Evolutionary conservation across 1,139 yeast genomes (phyloP).

Genomic region (Diutina neorugosa): DNA sequence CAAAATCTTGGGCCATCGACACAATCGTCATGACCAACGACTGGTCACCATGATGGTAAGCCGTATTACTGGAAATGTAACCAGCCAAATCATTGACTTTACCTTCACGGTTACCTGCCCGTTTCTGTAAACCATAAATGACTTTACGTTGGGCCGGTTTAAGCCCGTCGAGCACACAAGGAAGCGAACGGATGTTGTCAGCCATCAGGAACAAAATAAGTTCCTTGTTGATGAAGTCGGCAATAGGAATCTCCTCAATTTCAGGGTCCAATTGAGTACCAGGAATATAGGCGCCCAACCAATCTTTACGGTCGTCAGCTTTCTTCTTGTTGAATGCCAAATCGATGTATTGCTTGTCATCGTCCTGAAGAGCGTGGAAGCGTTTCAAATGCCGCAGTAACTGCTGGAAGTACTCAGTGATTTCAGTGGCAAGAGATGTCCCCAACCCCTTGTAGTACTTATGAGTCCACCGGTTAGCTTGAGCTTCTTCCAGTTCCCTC

Average conservation of each 20-base stretch:
- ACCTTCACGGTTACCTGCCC: slow-evolving; percentile 65
- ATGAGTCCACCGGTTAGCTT: slow-evolving; percentile 70
- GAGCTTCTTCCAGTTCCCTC: slow-evolving; percentile 72
- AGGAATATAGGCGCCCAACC: slow-evolving; percentile 83
- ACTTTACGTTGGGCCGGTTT: slow-evolving; percentile 98
- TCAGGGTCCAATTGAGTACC: slow-evolving; percentile 91
- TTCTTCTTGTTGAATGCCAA: slow-evolving; percentile 90
- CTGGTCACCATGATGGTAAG: slow-evolving; percentile 92
- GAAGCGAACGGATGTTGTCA: slow-evolving; percentile 91
- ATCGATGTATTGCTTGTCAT: slow-evolving; percentile 75
- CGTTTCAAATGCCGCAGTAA: slow-evolving; percentile 78
- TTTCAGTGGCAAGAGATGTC: slow-evolving; percentile 75
- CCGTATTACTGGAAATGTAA: slow-evolving; percentile 79
- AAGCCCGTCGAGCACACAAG: slow-evolving; percentile 87
- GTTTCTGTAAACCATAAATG: slow-evolving; percentile 75
- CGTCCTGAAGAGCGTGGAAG: slow-evolving; percentile 72
- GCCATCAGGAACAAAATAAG: slow-evolving; percentile 93
- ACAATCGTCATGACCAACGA: slow-evolving; percentile 83
- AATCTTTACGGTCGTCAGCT: slow-evolving; percentile 95
- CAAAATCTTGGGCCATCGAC: slow-evolving; percentile 89
- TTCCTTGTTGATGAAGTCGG: slow-evolving; percentile 92
- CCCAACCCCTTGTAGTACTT: slow-evolving; percentile 99
- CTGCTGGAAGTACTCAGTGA: slow-evolving; percentile 80
- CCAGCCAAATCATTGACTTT: slow-evolving; percentile 91
- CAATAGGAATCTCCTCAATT: slow-evolving; percentile 67